These are phyloP conservation scores for Chamaecrista fasciculata DNA, from an alignment of 306 rosid genomes.

Conservation along the genomic window DNA sequence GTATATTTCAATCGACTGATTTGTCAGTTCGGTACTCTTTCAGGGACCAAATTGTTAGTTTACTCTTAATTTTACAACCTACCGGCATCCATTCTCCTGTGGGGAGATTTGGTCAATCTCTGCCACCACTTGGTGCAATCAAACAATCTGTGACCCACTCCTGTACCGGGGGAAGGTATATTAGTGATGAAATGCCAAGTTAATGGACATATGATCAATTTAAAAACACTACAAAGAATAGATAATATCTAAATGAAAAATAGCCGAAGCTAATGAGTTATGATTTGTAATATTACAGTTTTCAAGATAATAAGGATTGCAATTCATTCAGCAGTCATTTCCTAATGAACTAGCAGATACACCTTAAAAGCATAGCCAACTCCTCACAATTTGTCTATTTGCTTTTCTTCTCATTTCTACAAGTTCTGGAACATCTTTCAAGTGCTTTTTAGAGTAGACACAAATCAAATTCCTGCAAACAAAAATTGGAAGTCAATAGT, in stretches of 20 bases:
- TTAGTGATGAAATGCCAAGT: conserved; percentile 16
- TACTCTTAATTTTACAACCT: conserved; percentile 49
- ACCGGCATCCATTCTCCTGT: conserved; percentile 83
- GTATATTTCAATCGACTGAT: no score
- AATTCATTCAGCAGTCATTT: no score
- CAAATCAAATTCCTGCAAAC: conserved; percentile 82
- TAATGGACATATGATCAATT: conserved; percentile 10
- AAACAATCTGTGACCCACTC: conserved; percentile 84
- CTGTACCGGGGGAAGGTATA: conserved; percentile 44
- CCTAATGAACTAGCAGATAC: conserved; percentile 27
- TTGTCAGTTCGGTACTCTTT: background rate
- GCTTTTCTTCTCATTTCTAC: conserved; percentile 84
- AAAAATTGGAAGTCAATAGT: background rate
- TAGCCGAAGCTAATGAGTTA: no score
- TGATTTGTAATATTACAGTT: no score
- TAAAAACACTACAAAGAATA: conserved; percentile 15
- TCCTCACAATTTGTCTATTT: conserved; percentile 86
- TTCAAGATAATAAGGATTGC: no score
- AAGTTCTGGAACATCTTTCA: conserved; percentile 82
- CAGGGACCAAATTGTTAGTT: no score
- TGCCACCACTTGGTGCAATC: conserved; percentile 99
- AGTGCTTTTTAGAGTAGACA: conserved; percentile 96
- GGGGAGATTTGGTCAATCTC: conserved; percentile 76
- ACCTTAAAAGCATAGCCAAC: conserved; percentile 90
- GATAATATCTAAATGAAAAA: conserved; percentile 16